A percentile compares a stretch with the other conserved stretches of the same genome.
Evolutionary conservation across 208 protist species (phyloP).

Genomic region (Vickermania spadyakhi): DNA sequence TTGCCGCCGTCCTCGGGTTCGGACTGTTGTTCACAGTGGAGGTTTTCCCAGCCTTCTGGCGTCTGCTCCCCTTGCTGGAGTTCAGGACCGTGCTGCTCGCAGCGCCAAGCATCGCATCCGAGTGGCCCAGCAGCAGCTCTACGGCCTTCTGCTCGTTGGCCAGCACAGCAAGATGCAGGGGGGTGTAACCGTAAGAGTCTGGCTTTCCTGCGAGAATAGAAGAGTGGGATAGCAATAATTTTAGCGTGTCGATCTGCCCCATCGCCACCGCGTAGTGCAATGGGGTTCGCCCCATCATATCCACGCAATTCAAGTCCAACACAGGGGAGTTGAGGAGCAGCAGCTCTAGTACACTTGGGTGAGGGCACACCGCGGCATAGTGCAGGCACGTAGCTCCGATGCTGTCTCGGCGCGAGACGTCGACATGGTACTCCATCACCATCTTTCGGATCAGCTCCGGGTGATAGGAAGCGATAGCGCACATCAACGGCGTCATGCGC

Average conservation of each 20-base stretch:
- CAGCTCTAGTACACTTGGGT: conserved; percentile 43
- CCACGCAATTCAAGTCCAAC: conserved; percentile 66
- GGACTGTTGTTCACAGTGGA: background rate
- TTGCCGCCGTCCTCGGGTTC: background rate
- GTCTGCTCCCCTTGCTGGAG: background rate
- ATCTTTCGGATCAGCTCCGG: conserved; percentile 74
- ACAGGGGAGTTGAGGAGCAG: conserved; percentile 11
- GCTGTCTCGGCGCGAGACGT: conserved; percentile 63
- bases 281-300: conserved; percentile 66
- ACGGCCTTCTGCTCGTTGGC: conserved; percentile 28
- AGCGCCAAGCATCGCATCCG: conserved; percentile 8
- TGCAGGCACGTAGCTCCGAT: conserved; percentile 72
- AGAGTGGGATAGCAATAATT: conserved; percentile 20
- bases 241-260: conserved; percentile 54
- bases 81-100: conserved; percentile 3
- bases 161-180: conserved; percentile 66
- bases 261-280: conserved; percentile 70
- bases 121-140: conserved; percentile 45
- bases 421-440: conserved; percentile 49
- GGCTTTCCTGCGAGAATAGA: conserved; percentile 23
- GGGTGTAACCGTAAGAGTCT: conserved; percentile 47
- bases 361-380: conserved; percentile 29
- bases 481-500: conserved; percentile 58
- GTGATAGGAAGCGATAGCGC: conserved; percentile 69
- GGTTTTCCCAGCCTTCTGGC: background rate